Conservation (phyloP, 2,329 filamentous ascomycete genomes). For the Cladophialophora chaetospira region DNA sequence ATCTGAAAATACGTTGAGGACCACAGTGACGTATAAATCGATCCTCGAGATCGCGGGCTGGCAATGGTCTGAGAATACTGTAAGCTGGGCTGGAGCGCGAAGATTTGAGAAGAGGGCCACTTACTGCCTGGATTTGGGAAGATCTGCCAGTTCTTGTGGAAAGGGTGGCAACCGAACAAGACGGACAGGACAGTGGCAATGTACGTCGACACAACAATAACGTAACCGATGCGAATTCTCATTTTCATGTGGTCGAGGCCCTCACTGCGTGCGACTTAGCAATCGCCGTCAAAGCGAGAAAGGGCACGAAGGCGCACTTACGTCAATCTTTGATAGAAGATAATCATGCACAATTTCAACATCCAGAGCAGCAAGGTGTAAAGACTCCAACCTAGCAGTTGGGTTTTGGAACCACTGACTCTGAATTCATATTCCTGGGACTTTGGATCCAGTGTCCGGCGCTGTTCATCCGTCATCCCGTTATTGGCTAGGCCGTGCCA, state of each 20-base stretch:
- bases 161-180: slow-evolving; percentile 56
- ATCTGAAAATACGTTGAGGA: slow-evolving; percentile 59
- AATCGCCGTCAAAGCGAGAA: not conserved
- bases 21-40: slow-evolving; percentile 55
- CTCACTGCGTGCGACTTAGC: slow-evolving; percentile 35
- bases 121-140: slow-evolving; percentile 58
- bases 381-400: slow-evolving; percentile 56
- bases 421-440: slow-evolving; percentile 53
- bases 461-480: slow-evolving; percentile 56
- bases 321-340: slow-evolving; percentile 60
- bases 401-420: slow-evolving; percentile 57
- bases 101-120: slow-evolving; percentile 29
- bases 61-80: slow-evolving; percentile 43
- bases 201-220: slow-evolving; percentile 53
- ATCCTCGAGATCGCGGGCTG: slow-evolving; percentile 55
- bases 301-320: slow-evolving; percentile 31
- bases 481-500: slow-evolving; percentile 60
- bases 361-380: slow-evolving; percentile 57
- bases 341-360: slow-evolving; percentile 58
- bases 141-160: slow-evolving; percentile 61
- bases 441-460: slow-evolving; percentile 47
- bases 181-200: slow-evolving; percentile 54
- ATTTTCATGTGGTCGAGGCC: slow-evolving; percentile 45
- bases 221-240: slow-evolving; percentile 55
- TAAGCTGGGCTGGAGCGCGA: not conserved